Evolutionary conservation across 2,329 filamentous ascomycete species (phyloP), one percentile per base, ranked within the genome.

Genomic region (Coleophoma eucalyptorum): DNA sequence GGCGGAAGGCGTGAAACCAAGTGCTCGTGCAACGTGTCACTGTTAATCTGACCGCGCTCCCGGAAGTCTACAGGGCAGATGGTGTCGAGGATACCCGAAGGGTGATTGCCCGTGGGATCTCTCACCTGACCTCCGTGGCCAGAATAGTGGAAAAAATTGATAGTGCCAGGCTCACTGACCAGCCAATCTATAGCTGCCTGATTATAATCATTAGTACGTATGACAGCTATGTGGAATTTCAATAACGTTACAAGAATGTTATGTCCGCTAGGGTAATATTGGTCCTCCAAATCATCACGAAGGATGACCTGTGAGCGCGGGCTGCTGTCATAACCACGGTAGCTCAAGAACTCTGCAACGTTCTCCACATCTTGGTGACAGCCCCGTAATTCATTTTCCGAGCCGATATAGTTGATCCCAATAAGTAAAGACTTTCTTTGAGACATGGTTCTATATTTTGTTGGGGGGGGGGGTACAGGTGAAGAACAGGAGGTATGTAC

Each of bases 131-230:
- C 75, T 48, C 80, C 80, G 54, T 84, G 80, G 1, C 80, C 80
- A 0, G 76, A 79, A 56, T 83, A 84, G 55, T 80, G 79, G 46
- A 83, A 62, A 68, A 81, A 83, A 16, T 77, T 65, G 8, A 68
- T 72, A 50, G 76, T 77, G 10, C 74, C 73, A 0, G 79, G 75
- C 49, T 77, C 72, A 21, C 67, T 71, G 42, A 82, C 74, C 2
- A 84, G 72, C 80, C 80, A 83, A 49, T 77, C 69, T 65, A 83
- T 80, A 3, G 80, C 80, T 2, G 74, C 74, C 37, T 57, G 15
- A 12, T n/a, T 31, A 26, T 13, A 34, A 19, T 50, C 37, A 50
- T 26, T 21, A 77, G 61, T 16, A 35, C 35, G 43, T 12, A 2
- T n/a, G 31, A 19, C 19, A 46, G 33, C 15, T 13, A 32, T 5